Percentiles rank a stretch among this genome's conserved stretches.
phyloP scores from a whole-genome alignment of 2,329 filamentous ascomycete genomes.

The Stachybotrys elegans region DNA sequence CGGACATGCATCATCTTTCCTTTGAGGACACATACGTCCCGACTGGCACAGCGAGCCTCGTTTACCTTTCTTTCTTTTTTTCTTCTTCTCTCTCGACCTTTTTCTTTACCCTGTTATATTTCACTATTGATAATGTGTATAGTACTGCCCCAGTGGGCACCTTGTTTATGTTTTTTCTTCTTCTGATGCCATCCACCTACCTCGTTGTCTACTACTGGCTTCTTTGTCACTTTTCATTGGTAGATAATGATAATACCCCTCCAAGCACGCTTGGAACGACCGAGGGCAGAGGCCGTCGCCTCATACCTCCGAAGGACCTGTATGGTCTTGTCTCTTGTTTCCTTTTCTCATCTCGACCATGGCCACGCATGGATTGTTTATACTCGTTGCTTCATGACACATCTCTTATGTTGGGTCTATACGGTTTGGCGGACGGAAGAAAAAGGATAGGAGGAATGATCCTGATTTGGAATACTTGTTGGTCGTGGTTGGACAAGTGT shows the following conservation, averaged over 20 bases:
- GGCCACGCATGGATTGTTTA: no score
- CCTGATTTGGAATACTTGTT: no score
- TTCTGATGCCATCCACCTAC: slow-evolving; percentile 10
- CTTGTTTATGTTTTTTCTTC: slow-evolving; percentile 7
- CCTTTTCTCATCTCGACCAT: no score
- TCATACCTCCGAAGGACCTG: no score
- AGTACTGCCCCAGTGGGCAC: slow-evolving; percentile 4
- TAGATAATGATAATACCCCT: slow-evolving; percentile 30
- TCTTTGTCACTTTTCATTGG: slow-evolving; percentile 13
- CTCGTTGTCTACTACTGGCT: background rate
- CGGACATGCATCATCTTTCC: slow-evolving; percentile 25
- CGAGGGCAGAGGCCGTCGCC: slow-evolving; percentile 10
- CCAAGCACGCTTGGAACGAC: slow-evolving; percentile 8
- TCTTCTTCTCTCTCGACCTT: background rate
- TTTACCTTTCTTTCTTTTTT: slow-evolving; percentile 1
- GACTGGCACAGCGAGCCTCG: slow-evolving; percentile 1
- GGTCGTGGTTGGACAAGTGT: no score
- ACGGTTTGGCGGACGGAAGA: no score
- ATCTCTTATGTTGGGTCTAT: no score
- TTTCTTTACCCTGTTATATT: background rate
- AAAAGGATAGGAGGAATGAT: no score
- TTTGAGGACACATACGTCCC: slow-evolving; percentile 11
- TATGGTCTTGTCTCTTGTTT: no score
- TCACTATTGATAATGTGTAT: slow-evolving; percentile 1
- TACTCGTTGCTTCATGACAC: no score